A percentile compares a stretch with the other conserved stretches of the same genome.
Evolutionary conservation across 805 yeast species (phyloP).

Genomic region (Huiozyma sinensis): DNA sequence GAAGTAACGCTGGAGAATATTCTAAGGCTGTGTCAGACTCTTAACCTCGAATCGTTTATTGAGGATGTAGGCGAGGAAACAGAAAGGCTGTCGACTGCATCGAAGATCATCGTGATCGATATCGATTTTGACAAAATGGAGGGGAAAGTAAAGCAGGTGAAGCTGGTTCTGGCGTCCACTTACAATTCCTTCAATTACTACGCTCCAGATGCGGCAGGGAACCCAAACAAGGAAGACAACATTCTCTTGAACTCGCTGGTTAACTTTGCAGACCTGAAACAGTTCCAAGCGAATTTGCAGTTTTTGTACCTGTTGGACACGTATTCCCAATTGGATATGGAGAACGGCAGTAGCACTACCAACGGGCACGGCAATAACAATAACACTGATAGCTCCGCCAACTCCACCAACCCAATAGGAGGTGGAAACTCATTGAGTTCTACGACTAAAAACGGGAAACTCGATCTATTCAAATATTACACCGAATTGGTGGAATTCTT

Average conservation of each 20-base stretch:
- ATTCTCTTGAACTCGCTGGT: conserved; percentile 24
- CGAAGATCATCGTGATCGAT: conserved; percentile 29
- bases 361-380: conserved; percentile 2
- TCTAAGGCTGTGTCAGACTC: conserved; percentile 26
- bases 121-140: conserved; percentile 23
- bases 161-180: conserved; percentile 28
- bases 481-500: conserved; percentile 7
- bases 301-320: conserved; percentile 25
- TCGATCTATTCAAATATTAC: conserved; percentile 26
- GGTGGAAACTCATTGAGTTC: neutral
- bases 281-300: conserved; percentile 25
- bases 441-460: conserved; percentile 8
- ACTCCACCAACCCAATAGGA: neutral
- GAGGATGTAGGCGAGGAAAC: conserved; percentile 21
- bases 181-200: conserved; percentile 28
- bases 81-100: conserved; percentile 28
- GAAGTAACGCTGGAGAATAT: conserved; percentile 24
- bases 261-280: conserved; percentile 19
- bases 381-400: neutral
- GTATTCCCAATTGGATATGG: conserved; percentile 23
- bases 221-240: conserved; percentile 8
- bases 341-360: conserved; percentile 5
- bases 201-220: conserved; percentile 4
- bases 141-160: conserved; percentile 25
- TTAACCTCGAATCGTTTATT: conserved; percentile 26